Base-by-base conservation (phyloP, 2,329 filamentous ascomycete species). In the Cladosporium sp. region DNA sequence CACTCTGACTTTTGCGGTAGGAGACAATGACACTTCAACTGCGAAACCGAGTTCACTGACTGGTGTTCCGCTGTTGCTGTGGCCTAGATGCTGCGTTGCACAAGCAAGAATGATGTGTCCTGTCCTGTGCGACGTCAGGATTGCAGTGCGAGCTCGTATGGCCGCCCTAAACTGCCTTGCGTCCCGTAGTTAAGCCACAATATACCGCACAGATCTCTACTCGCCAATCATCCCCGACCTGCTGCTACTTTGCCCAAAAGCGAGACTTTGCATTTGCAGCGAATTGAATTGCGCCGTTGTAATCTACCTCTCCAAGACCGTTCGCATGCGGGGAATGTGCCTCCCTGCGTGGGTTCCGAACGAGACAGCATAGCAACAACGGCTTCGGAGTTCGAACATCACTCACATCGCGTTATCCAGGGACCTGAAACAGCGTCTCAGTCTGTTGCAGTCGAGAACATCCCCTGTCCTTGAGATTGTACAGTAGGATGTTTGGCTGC, bases 381-480 rank as follows among this genome's bases (percentile, higher is more conserved):
- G 57, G 57, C 21, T 41, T 30, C 28, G 26, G 26, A 59, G 30
- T 8, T 41, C 12, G 34, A 15, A 21, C 32, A 38, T 54, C 51
- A 30, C 51, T 54, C 24, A 15, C 15, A 41, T 41, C 36, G 18
- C 36, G 49, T 54, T 28, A 5, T 15, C 18, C 58, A 61, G 59
- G 59, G 59, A 61, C 59, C 28, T 55, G 26, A 44, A 61, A 49
- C 28, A 34, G 26, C 47, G 44, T 51, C 59, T 61, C 59, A 61
- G 59, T 44, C 41, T 61, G 41, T 49, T 61, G 59, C 59, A 61
- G 21, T 28, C 52, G 52, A 32, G 52, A 18, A 14, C n/a, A 32
- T 21, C 28, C 28, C 52, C 28, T 55, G 15, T 34, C 34, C 34
- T 36, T 55, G 52, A 11, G 28, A 34, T 18, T 10, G 52, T 21